Evolutionary conservation across 106 monocot species (phyloP).

Genomic region (Dioscorea zingiberensis): DNA sequence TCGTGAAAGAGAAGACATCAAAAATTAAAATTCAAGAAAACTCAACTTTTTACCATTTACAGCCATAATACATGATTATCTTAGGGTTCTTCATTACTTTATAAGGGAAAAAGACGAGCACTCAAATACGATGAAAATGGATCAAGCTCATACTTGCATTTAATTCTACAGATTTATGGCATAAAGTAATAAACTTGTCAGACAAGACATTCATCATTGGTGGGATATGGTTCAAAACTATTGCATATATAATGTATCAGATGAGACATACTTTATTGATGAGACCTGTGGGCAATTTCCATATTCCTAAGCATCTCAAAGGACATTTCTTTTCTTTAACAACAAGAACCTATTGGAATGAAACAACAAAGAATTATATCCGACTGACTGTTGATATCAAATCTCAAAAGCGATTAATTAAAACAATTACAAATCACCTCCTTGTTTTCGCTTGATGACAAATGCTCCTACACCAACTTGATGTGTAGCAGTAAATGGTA

Average conservation of each 20-base stretch:
- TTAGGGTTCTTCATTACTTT: no score
- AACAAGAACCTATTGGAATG: constrained; percentile 55
- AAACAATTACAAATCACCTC: constrained; percentile 38
- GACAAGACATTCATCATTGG: no score
- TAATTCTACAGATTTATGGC: not conserved
- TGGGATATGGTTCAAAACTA: not conserved
- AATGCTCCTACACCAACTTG: constrained; percentile 83
- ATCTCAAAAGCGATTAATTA: no score
- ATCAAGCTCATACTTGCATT: not conserved
- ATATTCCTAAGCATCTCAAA: constrained; percentile 65
- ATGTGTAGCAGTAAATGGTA: constrained; percentile 71
- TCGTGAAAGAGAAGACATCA: not conserved
- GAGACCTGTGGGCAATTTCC: constrained; percentile 86
- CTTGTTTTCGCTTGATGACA: constrained; percentile 67
- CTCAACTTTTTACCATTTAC: no score
- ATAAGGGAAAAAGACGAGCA: not conserved
- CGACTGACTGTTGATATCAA: no score
- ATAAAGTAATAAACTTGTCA: no score
- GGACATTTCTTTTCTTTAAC: constrained; percentile 84
- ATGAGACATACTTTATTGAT: constrained; percentile 53
- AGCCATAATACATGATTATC: not conserved
- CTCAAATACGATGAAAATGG: not conserved
- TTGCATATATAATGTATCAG: no score
- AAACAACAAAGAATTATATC: no score
- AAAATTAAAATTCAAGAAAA: no score